phyloP scores from a whole-genome alignment of 148 eudicot genomes.

The Vaccinium darrowii region DNA sequence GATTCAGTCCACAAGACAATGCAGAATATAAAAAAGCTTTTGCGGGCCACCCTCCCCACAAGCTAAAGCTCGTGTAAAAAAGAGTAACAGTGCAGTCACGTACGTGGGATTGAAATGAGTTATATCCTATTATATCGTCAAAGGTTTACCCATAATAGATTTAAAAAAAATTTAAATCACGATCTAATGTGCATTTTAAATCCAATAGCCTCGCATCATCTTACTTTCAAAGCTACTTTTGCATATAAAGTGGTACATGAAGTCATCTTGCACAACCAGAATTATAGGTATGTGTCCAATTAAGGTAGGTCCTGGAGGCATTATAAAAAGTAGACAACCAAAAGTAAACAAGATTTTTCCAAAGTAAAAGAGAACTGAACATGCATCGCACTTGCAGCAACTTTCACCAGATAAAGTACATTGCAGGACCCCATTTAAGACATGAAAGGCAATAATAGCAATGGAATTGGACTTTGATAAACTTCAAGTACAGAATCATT shows the following conservation, averaged over 20 bases:
- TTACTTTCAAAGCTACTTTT: background rate
- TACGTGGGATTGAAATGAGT: no score
- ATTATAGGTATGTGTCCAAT: background rate
- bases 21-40: no score
- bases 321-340: background rate
- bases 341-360: background rate
- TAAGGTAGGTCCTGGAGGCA: background rate
- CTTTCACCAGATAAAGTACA: background rate
- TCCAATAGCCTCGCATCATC: no score
- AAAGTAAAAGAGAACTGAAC: background rate
- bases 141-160: no score
- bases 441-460: background rate
- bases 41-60: no score
- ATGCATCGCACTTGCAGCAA: background rate
- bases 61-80: no score
- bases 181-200: no score
- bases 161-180: no score
- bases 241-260: background rate
- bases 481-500: background rate
- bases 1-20: no score
- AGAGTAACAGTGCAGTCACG: no score
- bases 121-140: no score
- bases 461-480: background rate
- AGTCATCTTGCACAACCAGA: background rate
- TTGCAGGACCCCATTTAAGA: background rate